Base-by-base conservation (phyloP, 352 stramenopile genomes). In the Globisporangium polare region DNA sequence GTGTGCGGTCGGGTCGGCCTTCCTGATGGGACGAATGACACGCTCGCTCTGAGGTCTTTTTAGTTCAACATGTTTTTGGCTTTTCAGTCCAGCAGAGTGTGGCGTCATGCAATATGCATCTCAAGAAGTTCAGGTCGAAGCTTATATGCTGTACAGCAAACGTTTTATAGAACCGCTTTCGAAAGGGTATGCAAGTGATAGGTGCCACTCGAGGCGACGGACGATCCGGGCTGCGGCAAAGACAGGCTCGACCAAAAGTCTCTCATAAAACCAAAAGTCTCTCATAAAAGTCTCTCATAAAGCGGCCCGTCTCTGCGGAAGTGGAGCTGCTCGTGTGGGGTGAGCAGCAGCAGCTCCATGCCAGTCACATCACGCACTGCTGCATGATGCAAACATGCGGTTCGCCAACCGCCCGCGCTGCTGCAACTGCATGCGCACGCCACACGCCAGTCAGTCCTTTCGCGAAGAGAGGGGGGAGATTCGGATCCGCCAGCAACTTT, bases 271-370 rank as follows among this genome's bases (percentile, higher is more conserved):
- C 13, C 37, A 53, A 53, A 53, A 53, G 46, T 53, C 46, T 53
- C 46, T 53, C 47, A 53, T 35, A 53, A 53, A 53, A 53, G 46
- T 53, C 46, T 53, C 46, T 53, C 46, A 53, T 53, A 53, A 33
- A 22, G 29, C 47, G 47, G 20, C 47, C 47, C 47, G 47, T 53
- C 31, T 53, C 47, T 53, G 47, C 24, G 13, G 10, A 53, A 8
- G 29, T 53, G 47, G 17, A 24, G 47, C 20, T 51, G 45, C 37
- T 43, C 13, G 13, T 43, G 37, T 43, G 37, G 37, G 37, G 37
- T 43, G 22, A 7, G 45, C 15, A 15, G 41, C 12, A 41, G 37
- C 37, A 43, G 37, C 37, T 43, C 37, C 37, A n/a, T 43, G 37
- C 37, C 37, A 43, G 13, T 43, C 13, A 43, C 9, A 12, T 33